Conservation (phyloP, 345 rosid species). For the Litchi chinensis region DNA sequence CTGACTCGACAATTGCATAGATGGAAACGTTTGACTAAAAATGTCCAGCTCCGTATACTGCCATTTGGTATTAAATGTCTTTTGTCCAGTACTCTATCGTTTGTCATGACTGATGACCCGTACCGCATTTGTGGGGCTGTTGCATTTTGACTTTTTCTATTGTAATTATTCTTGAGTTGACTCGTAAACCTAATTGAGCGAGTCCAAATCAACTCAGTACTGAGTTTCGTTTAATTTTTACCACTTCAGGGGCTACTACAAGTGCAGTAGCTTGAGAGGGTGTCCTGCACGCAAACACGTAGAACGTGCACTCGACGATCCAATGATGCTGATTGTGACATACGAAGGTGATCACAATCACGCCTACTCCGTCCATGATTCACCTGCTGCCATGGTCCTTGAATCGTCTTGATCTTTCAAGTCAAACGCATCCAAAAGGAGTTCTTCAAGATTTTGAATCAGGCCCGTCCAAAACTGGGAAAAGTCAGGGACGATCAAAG, state of each 20-base stretch:
- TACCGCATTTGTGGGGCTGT: neutral
- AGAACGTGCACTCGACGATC: conserved; percentile 79
- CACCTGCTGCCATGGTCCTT: conserved; percentile 45
- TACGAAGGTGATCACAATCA: conserved; percentile 92
- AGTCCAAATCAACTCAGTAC: neutral
- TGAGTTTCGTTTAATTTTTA: neutral
- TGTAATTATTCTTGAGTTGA: conserved; percentile 24
- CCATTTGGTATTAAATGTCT: conserved; percentile 6
- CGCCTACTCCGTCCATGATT: conserved; percentile 32
- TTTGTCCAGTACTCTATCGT: neutral
- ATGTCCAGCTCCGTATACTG: neutral
- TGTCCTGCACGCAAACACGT: conserved; percentile 97
- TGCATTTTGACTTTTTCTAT: conserved; percentile 18
- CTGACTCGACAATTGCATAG: conserved; percentile 1
- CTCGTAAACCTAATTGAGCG: neutral
- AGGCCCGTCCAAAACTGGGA: neutral
- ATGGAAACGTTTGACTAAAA: conserved; percentile 24
- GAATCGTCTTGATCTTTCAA: conserved; percentile 53
- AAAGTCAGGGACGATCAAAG: neutral
- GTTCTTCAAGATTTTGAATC: neutral
- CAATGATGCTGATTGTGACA: conserved; percentile 78
- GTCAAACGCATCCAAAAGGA: conserved; percentile 16
- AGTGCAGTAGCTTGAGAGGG: conserved; percentile 84
- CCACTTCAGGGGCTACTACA: conserved; percentile 77
- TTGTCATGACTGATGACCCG: neutral